These are phyloP conservation scores for Eucalyptus curtisii DNA, from an alignment of 345 rosid species.

Conservation along the genomic window DNA sequence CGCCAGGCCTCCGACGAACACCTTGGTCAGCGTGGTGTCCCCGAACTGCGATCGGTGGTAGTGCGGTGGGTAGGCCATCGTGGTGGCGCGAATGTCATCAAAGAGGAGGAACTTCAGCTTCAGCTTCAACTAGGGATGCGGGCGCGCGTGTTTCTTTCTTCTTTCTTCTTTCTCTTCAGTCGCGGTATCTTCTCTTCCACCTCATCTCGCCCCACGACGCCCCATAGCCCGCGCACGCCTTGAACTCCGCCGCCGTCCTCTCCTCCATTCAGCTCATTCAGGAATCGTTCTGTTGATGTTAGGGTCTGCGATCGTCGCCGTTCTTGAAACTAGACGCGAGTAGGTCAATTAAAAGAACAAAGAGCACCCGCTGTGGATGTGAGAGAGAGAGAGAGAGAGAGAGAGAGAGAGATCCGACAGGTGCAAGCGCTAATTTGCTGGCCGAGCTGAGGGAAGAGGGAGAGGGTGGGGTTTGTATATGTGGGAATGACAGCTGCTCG, in stretches of 20 bases:
- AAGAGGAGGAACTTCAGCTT: background rate
- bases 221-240: background rate
- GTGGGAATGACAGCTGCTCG: slow-evolving; percentile 46
- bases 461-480: slow-evolving; percentile 1
- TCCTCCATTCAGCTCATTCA: background rate
- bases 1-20: slow-evolving; percentile 88
- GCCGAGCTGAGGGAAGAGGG: slow-evolving; percentile 5
- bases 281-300: background rate
- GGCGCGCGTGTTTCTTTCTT: background rate
- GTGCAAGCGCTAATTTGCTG: slow-evolving; percentile 50
- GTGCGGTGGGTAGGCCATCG: slow-evolving; percentile 41
- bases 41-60: slow-evolving; percentile 94
- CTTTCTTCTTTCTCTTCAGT: background rate
- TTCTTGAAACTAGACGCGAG: background rate
- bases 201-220: background rate
- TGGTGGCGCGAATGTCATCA: background rate
- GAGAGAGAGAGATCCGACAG: slow-evolving; percentile 23
- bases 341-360: background rate
- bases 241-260: background rate
- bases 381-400: slow-evolving; percentile 7
- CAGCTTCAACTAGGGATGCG: background rate
- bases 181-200: background rate
- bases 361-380: background rate
- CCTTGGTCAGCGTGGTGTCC: slow-evolving; percentile 82
- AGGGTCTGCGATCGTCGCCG: background rate